Percentiles rank a stretch among this genome's conserved stretches.
Conservation (phyloP, 2,329 filamentous ascomycete species). For the Phaeosphaeriaceae sp. region DNA sequence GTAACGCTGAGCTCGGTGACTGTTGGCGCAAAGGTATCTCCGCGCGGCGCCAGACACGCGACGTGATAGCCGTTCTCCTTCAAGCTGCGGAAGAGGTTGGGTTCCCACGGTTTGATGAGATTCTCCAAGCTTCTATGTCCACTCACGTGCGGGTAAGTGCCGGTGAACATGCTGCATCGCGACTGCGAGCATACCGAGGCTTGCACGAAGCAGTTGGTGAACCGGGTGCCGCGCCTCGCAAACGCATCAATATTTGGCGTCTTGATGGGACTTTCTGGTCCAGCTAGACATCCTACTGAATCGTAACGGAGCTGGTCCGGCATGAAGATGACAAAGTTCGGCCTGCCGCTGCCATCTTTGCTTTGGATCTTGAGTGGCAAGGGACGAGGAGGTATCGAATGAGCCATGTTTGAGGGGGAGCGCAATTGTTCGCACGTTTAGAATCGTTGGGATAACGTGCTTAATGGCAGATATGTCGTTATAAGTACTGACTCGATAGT, state of each 20-base stretch:
- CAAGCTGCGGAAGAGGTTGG: not conserved
- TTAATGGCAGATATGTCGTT: not conserved
- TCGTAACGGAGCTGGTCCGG: not conserved
- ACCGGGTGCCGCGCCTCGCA: not conserved
- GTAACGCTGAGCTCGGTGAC: not conserved
- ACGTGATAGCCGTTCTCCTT: not conserved
- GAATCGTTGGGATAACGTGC: not conserved
- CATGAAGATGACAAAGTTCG: not conserved
- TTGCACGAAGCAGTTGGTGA: not conserved
- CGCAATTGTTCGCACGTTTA: not conserved
- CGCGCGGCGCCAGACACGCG: not conserved
- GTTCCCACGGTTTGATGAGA: not conserved
- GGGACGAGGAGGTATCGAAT: not conserved
- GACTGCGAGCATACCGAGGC: not conserved
- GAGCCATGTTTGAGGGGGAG: not conserved
- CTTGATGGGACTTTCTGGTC: not conserved
- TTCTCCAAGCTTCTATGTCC: not conserved
- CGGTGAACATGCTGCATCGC: not conserved
- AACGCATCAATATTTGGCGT: not conserved
- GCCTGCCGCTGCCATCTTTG: not conserved
- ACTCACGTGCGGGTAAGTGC: not conserved
- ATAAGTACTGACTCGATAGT: not conserved
- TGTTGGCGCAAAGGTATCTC: not conserved
- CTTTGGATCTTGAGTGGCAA: not conserved
- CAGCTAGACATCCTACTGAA: not conserved